Evolutionary conservation across 768 basidiomycete genomes (phyloP).

Genomic region (Mrakia frigida): DNA sequence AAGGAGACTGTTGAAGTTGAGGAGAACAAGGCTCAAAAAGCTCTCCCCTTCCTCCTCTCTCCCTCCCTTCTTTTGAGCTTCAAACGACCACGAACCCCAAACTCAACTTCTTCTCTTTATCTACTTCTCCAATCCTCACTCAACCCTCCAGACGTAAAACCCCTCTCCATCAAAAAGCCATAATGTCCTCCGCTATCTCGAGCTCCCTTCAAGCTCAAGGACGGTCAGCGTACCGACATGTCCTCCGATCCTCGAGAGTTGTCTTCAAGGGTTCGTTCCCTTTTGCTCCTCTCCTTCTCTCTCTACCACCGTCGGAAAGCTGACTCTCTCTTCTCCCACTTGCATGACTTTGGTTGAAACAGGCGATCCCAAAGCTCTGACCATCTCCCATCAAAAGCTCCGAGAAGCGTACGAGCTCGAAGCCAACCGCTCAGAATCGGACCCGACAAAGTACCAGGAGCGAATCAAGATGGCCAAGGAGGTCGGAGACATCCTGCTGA

Average conservation of each 20-base stretch:
- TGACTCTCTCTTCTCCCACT: background rate
- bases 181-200: conserved; percentile 18
- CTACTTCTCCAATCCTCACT: too few species aligned
- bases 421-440: background rate
- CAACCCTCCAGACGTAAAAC: background rate
- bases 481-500: conserved; percentile 21
- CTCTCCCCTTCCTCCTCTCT: background rate
- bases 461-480: conserved; percentile 9
- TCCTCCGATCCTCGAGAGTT: conserved; percentile 16
- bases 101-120: too few species aligned
- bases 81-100: too few species aligned
- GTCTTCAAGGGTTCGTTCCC: conserved; percentile 24
- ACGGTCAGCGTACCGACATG: conserved; percentile 26
- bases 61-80: background rate
- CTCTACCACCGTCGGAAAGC: background rate
- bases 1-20: background rate
- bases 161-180: background rate
- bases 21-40: background rate
- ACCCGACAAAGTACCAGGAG: conserved; percentile 16
- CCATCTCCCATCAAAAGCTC: conserved; percentile 21
- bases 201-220: conserved; percentile 19
- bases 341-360: background rate
- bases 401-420: conserved; percentile 19
- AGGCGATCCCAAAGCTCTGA: conserved; percentile 17
- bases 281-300: background rate